Conservation (phyloP, 129 eudicot genomes). For the Artemisia annua region DNA sequence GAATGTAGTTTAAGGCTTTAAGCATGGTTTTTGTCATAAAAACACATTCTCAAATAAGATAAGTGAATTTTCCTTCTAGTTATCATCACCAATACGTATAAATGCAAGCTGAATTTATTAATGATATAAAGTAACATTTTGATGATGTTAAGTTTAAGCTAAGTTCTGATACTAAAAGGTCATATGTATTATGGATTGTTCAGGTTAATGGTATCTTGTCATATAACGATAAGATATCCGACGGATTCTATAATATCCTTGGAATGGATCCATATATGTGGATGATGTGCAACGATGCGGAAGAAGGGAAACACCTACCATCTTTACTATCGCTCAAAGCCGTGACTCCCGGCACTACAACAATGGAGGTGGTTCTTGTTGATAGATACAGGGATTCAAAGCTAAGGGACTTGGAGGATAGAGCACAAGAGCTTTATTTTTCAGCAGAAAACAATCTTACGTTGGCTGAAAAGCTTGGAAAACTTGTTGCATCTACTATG, state of each 20-base stretch:
- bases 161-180: background rate
- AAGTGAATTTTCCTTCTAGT: background rate
- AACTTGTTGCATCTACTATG: constrained; percentile 78
- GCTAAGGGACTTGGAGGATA: constrained; percentile 77
- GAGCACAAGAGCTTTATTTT: constrained; percentile 76
- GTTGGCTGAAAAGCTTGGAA: constrained; percentile 79
- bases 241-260: constrained; percentile 82
- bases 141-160: background rate
- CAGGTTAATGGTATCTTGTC: constrained; percentile 92
- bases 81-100: background rate
- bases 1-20: background rate
- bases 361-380: constrained; percentile 83
- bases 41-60: background rate
- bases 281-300: constrained; percentile 65
- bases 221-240: constrained; percentile 79
- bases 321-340: constrained; percentile 61
- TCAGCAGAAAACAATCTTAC: constrained; percentile 54
- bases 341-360: constrained; percentile 57
- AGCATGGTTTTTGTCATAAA: background rate
- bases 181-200: constrained; percentile 1
- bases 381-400: constrained; percentile 76
- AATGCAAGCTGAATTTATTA: background rate
- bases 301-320: constrained; percentile 69
- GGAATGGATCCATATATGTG: constrained; percentile 96
- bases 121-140: background rate